phyloP scores from a whole-genome alignment of 768 basidiomycete species.

The Tylopilus plumbeoviolaceoides region DNA sequence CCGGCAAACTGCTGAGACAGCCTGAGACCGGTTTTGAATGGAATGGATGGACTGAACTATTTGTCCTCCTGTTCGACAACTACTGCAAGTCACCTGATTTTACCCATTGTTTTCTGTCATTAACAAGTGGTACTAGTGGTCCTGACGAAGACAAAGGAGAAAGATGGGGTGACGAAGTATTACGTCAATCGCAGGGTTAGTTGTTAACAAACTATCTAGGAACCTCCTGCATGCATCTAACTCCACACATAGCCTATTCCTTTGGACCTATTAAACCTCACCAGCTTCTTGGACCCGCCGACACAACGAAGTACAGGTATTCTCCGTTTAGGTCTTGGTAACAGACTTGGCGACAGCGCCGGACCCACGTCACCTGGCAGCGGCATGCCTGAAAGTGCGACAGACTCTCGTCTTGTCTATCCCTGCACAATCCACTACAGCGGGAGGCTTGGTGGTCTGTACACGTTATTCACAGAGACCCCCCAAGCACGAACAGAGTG shows the following conservation, averaged over 20 bases:
- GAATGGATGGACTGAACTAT: slow-evolving; percentile 88
- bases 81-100: slow-evolving; percentile 58
- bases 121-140: slow-evolving; percentile 54
- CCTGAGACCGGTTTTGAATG: slow-evolving; percentile 86
- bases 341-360: slow-evolving; percentile 30
- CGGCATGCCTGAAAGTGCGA: slow-evolving; percentile 36
- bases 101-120: background rate
- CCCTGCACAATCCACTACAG: slow-evolving; percentile 89
- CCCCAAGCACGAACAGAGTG: slow-evolving; percentile 74
- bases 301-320: slow-evolving; percentile 73
- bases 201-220: background rate
- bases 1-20: slow-evolving; percentile 78
- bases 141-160: slow-evolving; percentile 81
- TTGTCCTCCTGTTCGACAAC: slow-evolving; percentile 91
- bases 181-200: slow-evolving; percentile 76
- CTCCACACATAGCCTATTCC: slow-evolving; percentile 71
- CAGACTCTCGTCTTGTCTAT: slow-evolving; percentile 74
- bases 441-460: slow-evolving; percentile 81
- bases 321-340: slow-evolving; percentile 53
- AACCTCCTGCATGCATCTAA: background rate
- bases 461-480: slow-evolving; percentile 85
- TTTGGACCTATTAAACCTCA: slow-evolving; percentile 81
- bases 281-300: slow-evolving; percentile 77
- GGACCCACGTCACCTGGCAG: slow-evolving; percentile 26
- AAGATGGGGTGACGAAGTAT: slow-evolving; percentile 70